Conservation (phyloP, 140 eudicot species). For the Bidens hawaiensis region DNA sequence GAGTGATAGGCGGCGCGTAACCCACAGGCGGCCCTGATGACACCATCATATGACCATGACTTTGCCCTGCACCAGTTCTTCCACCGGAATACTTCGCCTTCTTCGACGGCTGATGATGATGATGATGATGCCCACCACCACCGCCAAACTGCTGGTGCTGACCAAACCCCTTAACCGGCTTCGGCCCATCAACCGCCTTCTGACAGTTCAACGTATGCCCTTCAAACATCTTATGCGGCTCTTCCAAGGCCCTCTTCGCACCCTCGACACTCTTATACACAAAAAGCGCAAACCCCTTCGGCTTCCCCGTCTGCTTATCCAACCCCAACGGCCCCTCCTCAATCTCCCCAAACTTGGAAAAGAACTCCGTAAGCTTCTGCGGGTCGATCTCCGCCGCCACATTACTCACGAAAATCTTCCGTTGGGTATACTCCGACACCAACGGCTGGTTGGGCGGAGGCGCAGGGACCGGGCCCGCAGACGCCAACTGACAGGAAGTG, state of each 20-base stretch:
- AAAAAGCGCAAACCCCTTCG: conserved; percentile 83
- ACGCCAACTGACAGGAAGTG: conserved; percentile 86
- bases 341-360: conserved; percentile 75
- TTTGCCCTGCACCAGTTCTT: conserved; percentile 42
- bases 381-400: conserved; percentile 85
- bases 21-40: conserved; percentile 55
- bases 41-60: conserved; percentile 88
- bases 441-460: conserved; percentile 44
- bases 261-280: conserved; percentile 75
- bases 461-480: conserved; percentile 75
- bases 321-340: conserved; percentile 97
- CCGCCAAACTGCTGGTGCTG: conserved; percentile 41
- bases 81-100: conserved; percentile 59
- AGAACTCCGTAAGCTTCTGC: conserved; percentile 51
- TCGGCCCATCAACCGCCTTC: conserved; percentile 90
- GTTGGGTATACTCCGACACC: conserved; percentile 71
- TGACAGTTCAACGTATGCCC: conserved; percentile 83
- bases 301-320: conserved; percentile 85
- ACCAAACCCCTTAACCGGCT: conserved; percentile 43
- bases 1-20: conserved; percentile 51
- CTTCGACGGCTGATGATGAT: conserved; percentile 44
- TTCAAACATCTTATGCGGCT: conserved; percentile 89
- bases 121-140: too few species aligned
- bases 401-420: conserved; percentile 96
- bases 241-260: conserved; percentile 80